phyloP scores from a whole-genome alignment of 495 filamentous ascomycete species.

The Neurospora tetrasperma region DNA sequence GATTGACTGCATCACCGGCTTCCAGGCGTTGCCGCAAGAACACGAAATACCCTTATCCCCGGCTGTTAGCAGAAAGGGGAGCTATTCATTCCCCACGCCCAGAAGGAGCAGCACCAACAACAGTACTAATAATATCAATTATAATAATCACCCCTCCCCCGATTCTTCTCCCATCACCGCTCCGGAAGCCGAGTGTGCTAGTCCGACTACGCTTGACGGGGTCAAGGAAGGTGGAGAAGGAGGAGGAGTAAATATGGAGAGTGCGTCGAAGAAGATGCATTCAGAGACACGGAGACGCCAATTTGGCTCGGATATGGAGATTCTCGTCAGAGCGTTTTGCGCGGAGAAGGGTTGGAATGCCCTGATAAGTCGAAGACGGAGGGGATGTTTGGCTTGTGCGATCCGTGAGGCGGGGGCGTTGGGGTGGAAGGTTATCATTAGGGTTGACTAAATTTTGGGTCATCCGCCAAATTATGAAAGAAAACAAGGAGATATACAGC shows the following conservation, averaged over 20 bases:
- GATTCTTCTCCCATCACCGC: background rate
- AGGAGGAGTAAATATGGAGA: constrained; percentile 8
- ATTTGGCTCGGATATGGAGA: constrained; percentile 48
- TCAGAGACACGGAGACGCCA: constrained; percentile 40
- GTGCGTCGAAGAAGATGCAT: constrained; percentile 34
- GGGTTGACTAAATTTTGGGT: constrained; percentile 36
- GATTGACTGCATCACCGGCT: constrained; percentile 44
- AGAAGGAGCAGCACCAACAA: background rate
- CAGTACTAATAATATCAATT: background rate
- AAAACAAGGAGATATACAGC: background rate
- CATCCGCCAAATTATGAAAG: background rate
- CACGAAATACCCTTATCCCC: constrained; percentile 28
- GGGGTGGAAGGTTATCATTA: constrained; percentile 53
- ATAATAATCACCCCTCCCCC: background rate
- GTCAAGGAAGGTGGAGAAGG: background rate
- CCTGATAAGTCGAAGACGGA: constrained; percentile 51
- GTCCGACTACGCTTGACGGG: background rate
- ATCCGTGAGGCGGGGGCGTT: constrained; percentile 61
- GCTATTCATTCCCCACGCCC: constrained; percentile 4
- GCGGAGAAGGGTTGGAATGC: constrained; percentile 59
- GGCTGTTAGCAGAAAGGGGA: constrained; percentile 21
- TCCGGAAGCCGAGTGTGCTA: background rate
- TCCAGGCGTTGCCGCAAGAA: constrained; percentile 28
- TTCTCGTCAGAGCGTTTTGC: constrained; percentile 59
- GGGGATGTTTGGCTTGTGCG: constrained; percentile 57